Percentiles rank a stretch among this genome's conserved stretches.
Conservation (phyloP, 2,329 filamentous ascomycete species). For the Talaromyces pinophilus region DNA sequence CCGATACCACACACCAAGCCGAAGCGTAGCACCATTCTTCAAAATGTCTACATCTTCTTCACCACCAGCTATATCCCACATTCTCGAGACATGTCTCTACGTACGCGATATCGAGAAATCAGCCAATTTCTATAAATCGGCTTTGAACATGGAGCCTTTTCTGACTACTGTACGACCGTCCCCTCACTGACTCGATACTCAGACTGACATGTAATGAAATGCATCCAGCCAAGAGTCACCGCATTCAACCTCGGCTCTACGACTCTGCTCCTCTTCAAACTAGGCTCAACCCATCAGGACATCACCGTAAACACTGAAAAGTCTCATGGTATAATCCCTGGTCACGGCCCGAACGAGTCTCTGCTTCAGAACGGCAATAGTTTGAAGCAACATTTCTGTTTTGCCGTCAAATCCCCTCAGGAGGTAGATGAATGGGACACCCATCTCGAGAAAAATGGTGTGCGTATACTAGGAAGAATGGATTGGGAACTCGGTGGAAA, state of each 20-base stretch:
- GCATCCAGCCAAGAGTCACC: slow-evolving; percentile 26
- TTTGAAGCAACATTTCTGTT: slow-evolving; percentile 34
- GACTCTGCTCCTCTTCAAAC: slow-evolving; percentile 32
- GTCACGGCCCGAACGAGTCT: slow-evolving; percentile 14
- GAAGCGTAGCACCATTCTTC: not conserved
- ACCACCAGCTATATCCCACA: slow-evolving; percentile 30
- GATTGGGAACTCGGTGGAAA: slow-evolving; percentile 33
- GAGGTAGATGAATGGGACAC: slow-evolving; percentile 32
- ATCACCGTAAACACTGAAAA: slow-evolving; percentile 14
- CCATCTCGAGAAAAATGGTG: slow-evolving; percentile 29
- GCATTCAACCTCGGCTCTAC: slow-evolving; percentile 35
- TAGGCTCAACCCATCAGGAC: slow-evolving; percentile 24
- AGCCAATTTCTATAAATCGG: slow-evolving; percentile 31
- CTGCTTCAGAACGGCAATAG: not conserved
- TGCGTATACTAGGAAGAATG: slow-evolving; percentile 30
- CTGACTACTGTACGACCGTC: slow-evolving; percentile 23
- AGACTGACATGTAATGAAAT: slow-evolving; percentile 25
- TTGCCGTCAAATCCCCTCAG: slow-evolving; percentile 29
- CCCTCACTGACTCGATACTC: not conserved
- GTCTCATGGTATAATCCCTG: slow-evolving; percentile 21
- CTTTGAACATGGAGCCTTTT: slow-evolving; percentile 29
- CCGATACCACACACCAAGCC: not conserved
- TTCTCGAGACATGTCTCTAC: slow-evolving; percentile 35
- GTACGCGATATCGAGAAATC: slow-evolving; percentile 30
- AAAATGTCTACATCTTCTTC: slow-evolving; percentile 13